Evolutionary conservation across 768 basidiomycete genomes (phyloP).

Genomic region (Pisolithus tinctorius): DNA sequence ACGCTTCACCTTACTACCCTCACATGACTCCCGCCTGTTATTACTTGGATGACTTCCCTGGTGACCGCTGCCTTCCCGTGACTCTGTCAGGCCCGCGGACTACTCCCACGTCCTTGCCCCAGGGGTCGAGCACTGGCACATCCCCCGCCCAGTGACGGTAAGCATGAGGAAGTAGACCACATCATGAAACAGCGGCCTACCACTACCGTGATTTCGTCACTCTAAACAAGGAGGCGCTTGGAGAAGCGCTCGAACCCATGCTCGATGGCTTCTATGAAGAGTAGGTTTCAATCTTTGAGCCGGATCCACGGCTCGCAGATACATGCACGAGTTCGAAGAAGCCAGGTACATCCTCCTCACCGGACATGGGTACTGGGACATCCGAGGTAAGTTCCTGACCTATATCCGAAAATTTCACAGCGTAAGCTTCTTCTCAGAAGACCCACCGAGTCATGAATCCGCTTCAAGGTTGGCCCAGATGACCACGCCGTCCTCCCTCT

Average conservation of each 20-base stretch:
- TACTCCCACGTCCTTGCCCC: conserved; percentile 42
- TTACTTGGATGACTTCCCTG: conserved; percentile 66
- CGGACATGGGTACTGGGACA: conserved; percentile 91
- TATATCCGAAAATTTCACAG: not conserved
- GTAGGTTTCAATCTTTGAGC: conserved; percentile 33
- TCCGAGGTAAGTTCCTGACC: conserved; percentile 55
- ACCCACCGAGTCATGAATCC: conserved; percentile 71
- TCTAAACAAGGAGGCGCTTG: conserved; percentile 71
- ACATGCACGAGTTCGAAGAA: conserved; percentile 95
- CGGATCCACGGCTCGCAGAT: conserved; percentile 35
- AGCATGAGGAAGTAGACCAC: conserved; percentile 48
- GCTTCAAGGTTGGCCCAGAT: conserved; percentile 66
- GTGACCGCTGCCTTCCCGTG: conserved; percentile 81
- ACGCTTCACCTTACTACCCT: too few relatives aligned
- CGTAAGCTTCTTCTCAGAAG: conserved; percentile 36
- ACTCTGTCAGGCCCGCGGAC: conserved; percentile 55
- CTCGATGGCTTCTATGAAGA: conserved; percentile 81
- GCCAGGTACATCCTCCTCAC: conserved; percentile 81
- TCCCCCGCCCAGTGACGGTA: conserved; percentile 46
- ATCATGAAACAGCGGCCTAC: conserved; percentile 69
- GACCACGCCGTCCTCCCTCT: conserved; percentile 85
- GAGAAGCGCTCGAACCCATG: conserved; percentile 76
- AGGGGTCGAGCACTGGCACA: conserved; percentile 61
- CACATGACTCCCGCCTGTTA: too few relatives aligned
- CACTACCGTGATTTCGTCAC: conserved; percentile 80